Evolutionary conservation across 2,329 filamentous ascomycete genomes (phyloP), one percentile per base, ranked within the genome.

Genomic region (Colletotrichum tabaci): DNA sequence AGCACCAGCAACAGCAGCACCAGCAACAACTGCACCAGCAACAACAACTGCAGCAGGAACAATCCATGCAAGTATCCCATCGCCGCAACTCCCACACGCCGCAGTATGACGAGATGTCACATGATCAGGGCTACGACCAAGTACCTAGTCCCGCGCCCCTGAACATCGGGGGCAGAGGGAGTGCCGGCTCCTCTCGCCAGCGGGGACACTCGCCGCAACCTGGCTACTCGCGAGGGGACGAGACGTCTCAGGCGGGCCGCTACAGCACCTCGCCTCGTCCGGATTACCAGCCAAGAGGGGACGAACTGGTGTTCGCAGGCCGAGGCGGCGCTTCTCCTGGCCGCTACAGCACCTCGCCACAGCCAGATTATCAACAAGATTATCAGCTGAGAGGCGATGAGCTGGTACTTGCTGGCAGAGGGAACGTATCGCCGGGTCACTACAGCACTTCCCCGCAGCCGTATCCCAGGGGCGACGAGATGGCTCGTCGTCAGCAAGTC

Each of bases 81-180:
- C 53, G 46, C 18, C 65, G 61, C 21, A 26, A 26, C 5, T 35
- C 65, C 1, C 58, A 61, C 38, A 64, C 75, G 52, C 67, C 75
- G 7, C 78, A 79, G 62, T 79, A 79, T n/a, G 82, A 85, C 30
- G 83, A 86, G 58, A 73, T 77, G 61, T 81, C 44, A 26, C 52
- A 68, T 3, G 58, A 71, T 9, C 68, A 61, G 21, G 65, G 79
- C 3, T 86, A 84, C 67, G 81, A 84, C 15, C 76, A 80, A 44
- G 79, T 75, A 3, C 77, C 82, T 1, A 86, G 81, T 26, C 83
- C 86, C 15, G 84, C 85, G 1, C 84, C 87, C 1, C 77, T 87
- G 62, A 84, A 82, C 66, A 71, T 88, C n/a, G 79, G 80, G 23
- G 77, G 80, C 15, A 80, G 82, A 50, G 77, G 76, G 40, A 82